Base-by-base conservation (phyloP, 2,329 filamentous ascomycete genomes). In the Trichoderma simmonsii region DNA sequence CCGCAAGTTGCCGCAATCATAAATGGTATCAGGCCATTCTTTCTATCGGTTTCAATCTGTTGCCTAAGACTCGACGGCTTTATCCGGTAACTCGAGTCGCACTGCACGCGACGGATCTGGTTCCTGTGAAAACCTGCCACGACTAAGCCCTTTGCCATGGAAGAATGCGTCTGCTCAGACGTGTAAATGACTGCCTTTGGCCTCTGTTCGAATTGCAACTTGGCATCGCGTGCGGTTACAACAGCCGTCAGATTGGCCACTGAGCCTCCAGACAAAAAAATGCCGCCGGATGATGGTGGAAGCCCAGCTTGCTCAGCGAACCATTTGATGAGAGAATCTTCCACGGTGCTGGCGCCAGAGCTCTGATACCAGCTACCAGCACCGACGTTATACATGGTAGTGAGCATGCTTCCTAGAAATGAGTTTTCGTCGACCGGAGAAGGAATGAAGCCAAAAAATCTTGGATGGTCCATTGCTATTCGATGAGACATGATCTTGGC, bases 241-340 rank as follows among this genome's bases (percentile, higher is more conserved):
- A 78, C 73, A 1, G 73, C 77, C 69, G 75, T 75, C 36, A 78
- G 21, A 54, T 78, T 78, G 24, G 75, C 77, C 72, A 78, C 77
- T n/a, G 75, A 76, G 5, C 76, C 77, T 2, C 76, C 77, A 1
- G 77, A 78, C 8, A 78, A 76, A 30, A 72, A 77, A 12, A 77
- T 62, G 1, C 77, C 75, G 0, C 76, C 76, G 3, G 75, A 67
- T 14, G 74, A 76, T 1, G 60, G 32, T 0, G 74, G 74, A 4
- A 78, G 74, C 0, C 76, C 76, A 6, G 74, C 73, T 14, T 61
- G 62, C 1, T 64, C 57, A 0, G 76, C 75, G 2, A 78, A 39
- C 76, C 77, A 78, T 26, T 74, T 73, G 3, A 77, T 74, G 57
- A 78, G n/a, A 1, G 73, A 73, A 66, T 77, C 77, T 21, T 78